phyloP scores from a whole-genome alignment of 31 red algal species.

The Porphyra umbilicalis region DNA sequence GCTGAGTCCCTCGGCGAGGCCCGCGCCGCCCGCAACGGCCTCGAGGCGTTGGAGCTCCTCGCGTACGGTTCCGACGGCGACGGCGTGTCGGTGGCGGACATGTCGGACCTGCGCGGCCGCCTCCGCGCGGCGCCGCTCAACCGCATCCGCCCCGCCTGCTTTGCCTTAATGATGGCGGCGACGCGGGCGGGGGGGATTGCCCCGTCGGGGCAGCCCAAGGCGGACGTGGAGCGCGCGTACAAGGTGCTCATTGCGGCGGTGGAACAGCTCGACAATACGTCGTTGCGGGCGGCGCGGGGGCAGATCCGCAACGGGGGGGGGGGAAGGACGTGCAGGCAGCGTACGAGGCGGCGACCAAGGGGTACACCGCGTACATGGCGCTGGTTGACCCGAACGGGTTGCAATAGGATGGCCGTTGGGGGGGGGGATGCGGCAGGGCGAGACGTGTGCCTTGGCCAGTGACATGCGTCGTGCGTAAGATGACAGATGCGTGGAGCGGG shows the following conservation, averaged over 20 bases:
- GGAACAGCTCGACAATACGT: not conserved
- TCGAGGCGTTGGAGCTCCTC: not conserved
- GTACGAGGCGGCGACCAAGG: not conserved
- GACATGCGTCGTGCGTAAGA: too few relatives aligned
- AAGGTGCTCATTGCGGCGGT: not conserved
- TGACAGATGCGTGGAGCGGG: too few relatives aligned
- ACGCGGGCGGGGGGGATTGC: not conserved
- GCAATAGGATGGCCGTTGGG: too few relatives aligned
- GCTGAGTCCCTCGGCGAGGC: not conserved
- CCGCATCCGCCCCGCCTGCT: not conserved
- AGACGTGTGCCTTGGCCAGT: too few relatives aligned
- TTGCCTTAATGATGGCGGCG: not conserved
- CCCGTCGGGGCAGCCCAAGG: not conserved
- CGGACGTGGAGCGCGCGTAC: not conserved
- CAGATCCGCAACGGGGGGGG: not conserved
- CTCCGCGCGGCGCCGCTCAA: not conserved
- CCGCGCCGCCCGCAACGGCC: not conserved
- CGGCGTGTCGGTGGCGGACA: not conserved
- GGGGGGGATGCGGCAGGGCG: too few relatives aligned
- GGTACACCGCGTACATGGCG: not conserved
- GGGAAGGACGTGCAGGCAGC: not conserved
- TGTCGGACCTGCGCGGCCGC: not conserved
- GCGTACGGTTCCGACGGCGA: not conserved
- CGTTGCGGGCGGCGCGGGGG: not conserved
- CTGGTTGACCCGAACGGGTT: not conserved